A percentile compares a stretch with the other conserved stretches of the same genome.
These are phyloP conservation scores for Sporisorium scitamineum DNA, from an alignment of 1,284 basidiomycete species.

Conservation along the genomic window DNA sequence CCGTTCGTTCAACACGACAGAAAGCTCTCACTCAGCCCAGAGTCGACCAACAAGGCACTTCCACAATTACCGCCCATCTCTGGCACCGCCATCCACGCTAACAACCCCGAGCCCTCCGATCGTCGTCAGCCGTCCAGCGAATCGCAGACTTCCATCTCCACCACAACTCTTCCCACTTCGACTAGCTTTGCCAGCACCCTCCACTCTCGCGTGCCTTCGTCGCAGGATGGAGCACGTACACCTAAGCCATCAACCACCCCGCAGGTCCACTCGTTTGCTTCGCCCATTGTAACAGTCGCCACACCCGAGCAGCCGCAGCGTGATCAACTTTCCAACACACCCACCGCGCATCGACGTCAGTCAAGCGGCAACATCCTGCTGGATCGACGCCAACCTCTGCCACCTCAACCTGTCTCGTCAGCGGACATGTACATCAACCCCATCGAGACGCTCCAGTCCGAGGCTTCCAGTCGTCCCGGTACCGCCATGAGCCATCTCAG, in stretches of 20 bases:
- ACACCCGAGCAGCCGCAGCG: conserved; percentile 35
- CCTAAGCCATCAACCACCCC: conserved; percentile 31
- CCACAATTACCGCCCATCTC: conserved; percentile 22
- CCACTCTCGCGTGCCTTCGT: conserved; percentile 16
- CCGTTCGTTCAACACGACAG: conserved; percentile 5
- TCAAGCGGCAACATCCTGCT: conserved; percentile 6
- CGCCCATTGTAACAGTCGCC: conserved; percentile 31
- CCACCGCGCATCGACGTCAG: conserved; percentile 15
- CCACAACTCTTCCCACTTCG: conserved; percentile 11
- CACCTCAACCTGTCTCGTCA: conserved; percentile 42
- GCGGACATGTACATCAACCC: conserved; percentile 50
- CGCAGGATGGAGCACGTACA: conserved; percentile 26
- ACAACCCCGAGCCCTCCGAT: not conserved
- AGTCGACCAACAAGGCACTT: conserved; percentile 32
- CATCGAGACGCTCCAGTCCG: conserved; percentile 30
- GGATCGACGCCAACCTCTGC: conserved; percentile 3
- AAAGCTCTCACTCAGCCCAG: conserved; percentile 23
- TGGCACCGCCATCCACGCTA: not conserved
- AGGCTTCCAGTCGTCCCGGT: conserved; percentile 37
- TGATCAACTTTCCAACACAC: conserved; percentile 3
- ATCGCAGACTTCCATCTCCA: not conserved
- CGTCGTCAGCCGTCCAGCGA: conserved; percentile 17
- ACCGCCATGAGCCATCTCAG: conserved; percentile 51
- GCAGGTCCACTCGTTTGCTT: conserved; percentile 8
- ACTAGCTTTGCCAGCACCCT: conserved; percentile 17